Evolutionary conservation across 78 protist species (phyloP), one percentile per base, ranked within the genome.

Genomic region (Pelomyxa schiedti): DNA sequence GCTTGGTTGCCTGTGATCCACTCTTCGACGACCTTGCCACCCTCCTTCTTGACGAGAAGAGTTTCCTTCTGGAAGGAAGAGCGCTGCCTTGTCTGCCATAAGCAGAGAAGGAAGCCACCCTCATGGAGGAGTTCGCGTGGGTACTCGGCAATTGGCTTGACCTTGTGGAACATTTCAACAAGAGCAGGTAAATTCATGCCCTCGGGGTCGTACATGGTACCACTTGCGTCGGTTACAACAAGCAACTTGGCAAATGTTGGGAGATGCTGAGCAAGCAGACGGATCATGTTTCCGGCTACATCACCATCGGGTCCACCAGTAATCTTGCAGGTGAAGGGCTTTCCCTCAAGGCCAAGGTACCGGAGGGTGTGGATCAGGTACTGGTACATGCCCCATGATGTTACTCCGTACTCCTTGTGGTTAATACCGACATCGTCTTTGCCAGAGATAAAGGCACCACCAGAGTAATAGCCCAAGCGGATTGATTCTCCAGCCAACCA

Each of bases 231-330:
- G 24, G 81, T 86, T 29, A 93, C 83, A 71, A 80, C 89, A 26
- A 77, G 63, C 22, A 84, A 78, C 30, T 80, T 76, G 42, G 76
- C 71, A 66, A 58, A 42, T 16, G 32, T 16, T 16, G 58, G 16
- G 58, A 24, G 16, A 16, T 47, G 16, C 58, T 47, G 16, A 16
- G 16, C 32, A 16, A 47, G 58, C 58, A 47, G 58, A 16, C 16
- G 58, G 66, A 93, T 88, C 66, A 87, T 90, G 83, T 93, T 93
- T 32, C 86, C 69, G 24, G 93, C 96, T 4, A 93, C 70, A 67
- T 93, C 96, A 42, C 96, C 96, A 39, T 93, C 95, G 66, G 96
- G 96, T 26, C 96, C 96, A 69, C 96, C 96, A 1, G 96, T 91
- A 72, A 86, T 90, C 66, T 88, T 38, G 78, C 89, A 86, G 40